Evolutionary conservation across 805 yeast species (phyloP), one percentile per base, ranked within the genome.

Genomic region (Hanseniaspora vineae): DNA sequence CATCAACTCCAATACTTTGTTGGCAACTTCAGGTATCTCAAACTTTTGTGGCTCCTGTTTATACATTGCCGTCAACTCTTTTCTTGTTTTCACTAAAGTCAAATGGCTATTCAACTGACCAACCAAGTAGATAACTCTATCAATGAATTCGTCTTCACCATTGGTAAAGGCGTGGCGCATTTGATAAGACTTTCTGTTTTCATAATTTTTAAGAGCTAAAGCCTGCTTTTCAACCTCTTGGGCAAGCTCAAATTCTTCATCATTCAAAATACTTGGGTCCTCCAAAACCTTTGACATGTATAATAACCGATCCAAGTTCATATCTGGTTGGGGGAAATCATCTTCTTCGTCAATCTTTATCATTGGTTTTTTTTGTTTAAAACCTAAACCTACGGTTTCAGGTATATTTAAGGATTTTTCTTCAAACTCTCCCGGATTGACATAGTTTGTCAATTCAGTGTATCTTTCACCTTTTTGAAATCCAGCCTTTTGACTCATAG

Each of bases 41-140:
- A 85, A 80, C 31, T 72, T 59, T 9, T 68, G 68, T 1, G 81
- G 79, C 48, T 70, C 65, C 40, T 64, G 66, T 17, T 68, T 63
- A 51, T 81, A 76, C 48, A 85, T 54, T 31, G 69, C 69, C 9
- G 73, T 73, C 48, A 87, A 70, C 35, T 74, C 77, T 51, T 76
- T 75, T 15, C 75, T 71, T 1, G 86, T 80, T 35, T 72, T 71
- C 45, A 76, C 72, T 35, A 77, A 65, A 32, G 69, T 57, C 15
- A 76, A 68, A 49, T 73, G 77, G 52, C 80, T 81, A 46, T 80
- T 75, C 50, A 82, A 61, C 52, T 75, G 72, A 44, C 78, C 74
- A 15, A 83, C 69, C 12, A 70, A 57, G 6, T 58, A 58, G 14
- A 67, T 42, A 2, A 69, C 54, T 42, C 56, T 60, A 9, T 56